A percentile compares a stretch with the other conserved stretches of the same genome.
Evolutionary conservation across 148 eudicot genomes (phyloP).

Genomic region (Nepenthes mirabilis): DNA sequence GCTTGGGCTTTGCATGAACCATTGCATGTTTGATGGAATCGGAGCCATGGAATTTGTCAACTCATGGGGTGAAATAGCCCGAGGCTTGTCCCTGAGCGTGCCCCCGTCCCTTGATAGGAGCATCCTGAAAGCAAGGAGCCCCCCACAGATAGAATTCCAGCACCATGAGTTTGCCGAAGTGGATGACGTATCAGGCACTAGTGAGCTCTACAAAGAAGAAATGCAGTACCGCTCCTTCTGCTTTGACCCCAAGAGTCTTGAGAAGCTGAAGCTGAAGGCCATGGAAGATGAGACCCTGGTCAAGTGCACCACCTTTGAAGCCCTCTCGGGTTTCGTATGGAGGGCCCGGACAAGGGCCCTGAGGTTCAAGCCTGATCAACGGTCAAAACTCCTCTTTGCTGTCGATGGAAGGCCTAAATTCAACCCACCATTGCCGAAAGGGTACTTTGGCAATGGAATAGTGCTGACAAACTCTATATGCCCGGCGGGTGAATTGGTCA

Average conservation of each 20-base stretch:
- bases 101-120: conserved; percentile 33
- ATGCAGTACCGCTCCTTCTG: conserved; percentile 30
- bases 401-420: conserved; percentile 41
- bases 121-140: conserved; percentile 28
- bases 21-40: conserved; percentile 39
- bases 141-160: conserved; percentile 29
- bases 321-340: conserved; percentile 45
- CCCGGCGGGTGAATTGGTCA: conserved; percentile 25
- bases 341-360: conserved; percentile 39
- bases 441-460: conserved; percentile 46
- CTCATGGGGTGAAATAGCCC: conserved; percentile 46
- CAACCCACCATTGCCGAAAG: conserved; percentile 31
- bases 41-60: conserved; percentile 46
- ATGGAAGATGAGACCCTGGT: conserved; percentile 18
- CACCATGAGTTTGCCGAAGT: conserved; percentile 38
- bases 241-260: conserved; percentile 20
- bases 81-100: conserved; percentile 23
- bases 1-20: conserved; percentile 38
- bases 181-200: conserved; percentile 20
- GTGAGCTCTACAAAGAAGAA: conserved; percentile 15
- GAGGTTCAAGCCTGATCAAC: conserved; percentile 22
- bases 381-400: conserved; percentile 39
- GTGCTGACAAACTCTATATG: conserved; percentile 35
- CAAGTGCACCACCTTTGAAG: conserved; percentile 39
- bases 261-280: conserved; percentile 26